Evolutionary conservation across 2,329 filamentous ascomycete genomes (phyloP).

Genomic region (Diaporthe aspalathi): DNA sequence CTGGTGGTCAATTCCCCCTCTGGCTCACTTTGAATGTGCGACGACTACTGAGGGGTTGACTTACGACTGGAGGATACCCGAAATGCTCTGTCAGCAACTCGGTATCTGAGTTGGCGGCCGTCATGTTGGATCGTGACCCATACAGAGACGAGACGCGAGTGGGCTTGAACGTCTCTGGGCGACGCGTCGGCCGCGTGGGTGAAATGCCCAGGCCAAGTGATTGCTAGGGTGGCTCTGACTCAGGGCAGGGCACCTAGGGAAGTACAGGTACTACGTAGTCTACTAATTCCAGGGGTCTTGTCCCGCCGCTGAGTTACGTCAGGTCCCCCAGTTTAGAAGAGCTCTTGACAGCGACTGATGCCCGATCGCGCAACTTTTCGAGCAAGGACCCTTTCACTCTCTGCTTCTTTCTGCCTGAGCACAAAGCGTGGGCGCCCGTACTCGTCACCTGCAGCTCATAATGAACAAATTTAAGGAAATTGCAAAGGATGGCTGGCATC

Average conservation of each 20-base stretch:
- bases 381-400: not conserved
- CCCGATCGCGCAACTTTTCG: slow-evolving; percentile 17
- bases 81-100: slow-evolving; percentile 94
- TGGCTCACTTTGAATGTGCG: slow-evolving; percentile 28
- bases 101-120: slow-evolving; percentile 58
- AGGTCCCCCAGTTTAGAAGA: slow-evolving; percentile 17
- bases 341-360: slow-evolving; percentile 1
- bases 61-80: slow-evolving; percentile 89
- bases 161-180: not conserved
- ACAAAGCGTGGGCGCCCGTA: not conserved
- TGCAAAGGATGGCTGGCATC: slow-evolving; percentile 65
- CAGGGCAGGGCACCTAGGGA: too few species aligned
- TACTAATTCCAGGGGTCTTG: slow-evolving; percentile 32
- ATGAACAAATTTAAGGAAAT: slow-evolving; percentile 62
- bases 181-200: slow-evolving; percentile 38
- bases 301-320: slow-evolving; percentile 31
- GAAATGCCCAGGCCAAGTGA: not conserved
- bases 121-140: slow-evolving; percentile 42
- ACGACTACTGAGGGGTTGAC: slow-evolving; percentile 48
- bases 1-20: slow-evolving; percentile 35
- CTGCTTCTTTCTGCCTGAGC: not conserved
- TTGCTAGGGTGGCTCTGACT: slow-evolving; percentile 27
- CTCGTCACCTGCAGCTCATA: not conserved
- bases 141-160: not conserved
- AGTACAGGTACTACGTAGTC: too few species aligned